Evolutionary conservation across 306 rosid genomes (phyloP), one percentile per base, ranked within the genome.

Genomic region (Trifolium pratense): DNA sequence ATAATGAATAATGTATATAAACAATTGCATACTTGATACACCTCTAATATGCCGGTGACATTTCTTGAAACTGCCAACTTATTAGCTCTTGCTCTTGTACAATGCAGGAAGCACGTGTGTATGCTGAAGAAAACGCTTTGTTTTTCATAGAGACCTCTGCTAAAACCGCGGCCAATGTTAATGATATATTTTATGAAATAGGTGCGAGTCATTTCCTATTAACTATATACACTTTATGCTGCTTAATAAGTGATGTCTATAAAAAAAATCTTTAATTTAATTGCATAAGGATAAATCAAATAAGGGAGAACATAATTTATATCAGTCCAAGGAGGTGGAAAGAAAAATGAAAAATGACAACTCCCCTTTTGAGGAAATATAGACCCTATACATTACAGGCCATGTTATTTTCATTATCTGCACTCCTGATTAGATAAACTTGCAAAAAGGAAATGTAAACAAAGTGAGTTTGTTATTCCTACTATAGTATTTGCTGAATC

Each of bases 71-170:
- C 68, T 55, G 63, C 66, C 48, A 46, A 36, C 73, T 70, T 64
- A 80, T 49, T 25, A 63, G 52, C 68, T 59, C 40, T 58, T 76
- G 55, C 17, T 76, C 60, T 15, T 56, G 40, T 74, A 37, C 37
- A 29, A 70, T 74, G 78, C 81, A 86, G 90, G 87, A 83, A 79
- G 90, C 90, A 23, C 87, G 83, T 2, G 70, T 74, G 17, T 86
- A 86, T 84, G 90, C 88, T 23, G 90, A 81, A 61, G 90, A 86
- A 79, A 86, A 86, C 74, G 83, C 84, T 46, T 80, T 86, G 77
- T 86, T 84, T 79, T 86, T 86, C 67, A 73, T 84, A 76, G 90
- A 86, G 83, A 84, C 90, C 67, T 86, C 90, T 76, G 90, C 90
- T 45, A 86, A 86, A 79, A 76, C 86, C 45, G 84, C 90, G 51